phyloP scores from a whole-genome alignment of 2,329 filamentous ascomycete species.

The Beauveria varroae region DNA sequence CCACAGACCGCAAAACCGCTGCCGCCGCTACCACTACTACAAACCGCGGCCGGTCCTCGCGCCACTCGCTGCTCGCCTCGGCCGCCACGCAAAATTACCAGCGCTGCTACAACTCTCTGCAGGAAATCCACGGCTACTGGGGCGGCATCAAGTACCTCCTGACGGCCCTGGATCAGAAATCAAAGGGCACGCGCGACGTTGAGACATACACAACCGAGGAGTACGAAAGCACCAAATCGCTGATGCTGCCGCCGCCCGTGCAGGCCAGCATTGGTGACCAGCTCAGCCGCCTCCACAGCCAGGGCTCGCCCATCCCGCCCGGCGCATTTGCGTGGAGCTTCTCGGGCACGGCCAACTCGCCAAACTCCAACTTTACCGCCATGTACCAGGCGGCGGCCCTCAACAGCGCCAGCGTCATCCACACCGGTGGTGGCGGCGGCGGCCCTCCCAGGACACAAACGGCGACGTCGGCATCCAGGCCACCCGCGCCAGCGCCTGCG shows the following conservation, averaged over 20 bases:
- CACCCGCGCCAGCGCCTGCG: not conserved
- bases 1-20: constrained; percentile 10
- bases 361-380: constrained; percentile 73
- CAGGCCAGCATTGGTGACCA: constrained; percentile 26
- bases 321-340: constrained; percentile 71
- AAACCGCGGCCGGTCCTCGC: constrained; percentile 36
- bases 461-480: not conserved
- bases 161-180: constrained; percentile 78
- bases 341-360: constrained; percentile 81
- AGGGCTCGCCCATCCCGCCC: constrained; percentile 40
- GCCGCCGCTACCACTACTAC: not conserved
- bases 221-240: constrained; percentile 61
- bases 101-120: constrained; percentile 73
- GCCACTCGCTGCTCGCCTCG: constrained; percentile 70
- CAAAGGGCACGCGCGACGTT: constrained; percentile 77
- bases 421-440: not conserved
- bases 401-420: not conserved
- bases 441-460: not conserved
- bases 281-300: constrained; percentile 37
- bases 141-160: constrained; percentile 81
- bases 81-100: constrained; percentile 84
- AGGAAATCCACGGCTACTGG: constrained; percentile 79
- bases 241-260: constrained; percentile 30
- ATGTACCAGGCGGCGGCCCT: constrained; percentile 53
- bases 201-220: constrained; percentile 64